A percentile compares a stretch with the other conserved stretches of the same genome.
These are phyloP conservation scores for Xylaria bambusicola DNA, from an alignment of 495 filamentous ascomycete species.

Conservation along the genomic window DNA sequence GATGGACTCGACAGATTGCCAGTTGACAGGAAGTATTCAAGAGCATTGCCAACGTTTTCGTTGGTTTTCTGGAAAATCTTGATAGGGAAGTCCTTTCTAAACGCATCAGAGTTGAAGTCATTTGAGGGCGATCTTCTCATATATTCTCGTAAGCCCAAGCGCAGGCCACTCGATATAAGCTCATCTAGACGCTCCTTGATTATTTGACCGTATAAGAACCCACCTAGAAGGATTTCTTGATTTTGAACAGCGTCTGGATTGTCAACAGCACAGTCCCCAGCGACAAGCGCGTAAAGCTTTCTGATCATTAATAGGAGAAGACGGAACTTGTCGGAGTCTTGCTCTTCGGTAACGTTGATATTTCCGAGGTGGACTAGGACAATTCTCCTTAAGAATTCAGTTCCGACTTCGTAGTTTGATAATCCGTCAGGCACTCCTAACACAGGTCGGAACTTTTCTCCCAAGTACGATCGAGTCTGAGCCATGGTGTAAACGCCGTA, in stretches of 20 bases:
- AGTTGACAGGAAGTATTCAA: slow-evolving; percentile 96
- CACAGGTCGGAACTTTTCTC: slow-evolving; percentile 84
- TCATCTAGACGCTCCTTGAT: slow-evolving; percentile 93
- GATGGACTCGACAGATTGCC: slow-evolving; percentile 89
- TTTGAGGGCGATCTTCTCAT: slow-evolving; percentile 60
- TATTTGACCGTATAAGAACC: slow-evolving; percentile 92
- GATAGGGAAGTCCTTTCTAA: slow-evolving; percentile 73
- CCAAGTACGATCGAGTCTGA: slow-evolving; percentile 79
- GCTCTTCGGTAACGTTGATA: slow-evolving; percentile 73
- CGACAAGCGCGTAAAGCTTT: slow-evolving; percentile 89
- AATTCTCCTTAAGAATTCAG: slow-evolving; percentile 84
- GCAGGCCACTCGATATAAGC: slow-evolving; percentile 67
- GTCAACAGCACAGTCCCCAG: slow-evolving; percentile 87
- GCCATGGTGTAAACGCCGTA: slow-evolving; percentile 78
- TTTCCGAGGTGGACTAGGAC: slow-evolving; percentile 88
- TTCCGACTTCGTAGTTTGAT: slow-evolving; percentile 83
- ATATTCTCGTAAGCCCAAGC: slow-evolving; percentile 67
- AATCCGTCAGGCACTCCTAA: slow-evolving; percentile 77
- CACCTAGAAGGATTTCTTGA: slow-evolving; percentile 89
- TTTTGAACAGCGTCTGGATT: slow-evolving; percentile 95
- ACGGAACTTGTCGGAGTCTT: slow-evolving; percentile 89
- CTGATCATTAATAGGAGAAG: slow-evolving; percentile 94
- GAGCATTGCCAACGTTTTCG: slow-evolving; percentile 79
- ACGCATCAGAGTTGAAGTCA: slow-evolving; percentile 69
- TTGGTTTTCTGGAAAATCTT: slow-evolving; percentile 78